phyloP scores from a whole-genome alignment of 371 early-diverging fungal genomes.

The Circinella minor region DNA sequence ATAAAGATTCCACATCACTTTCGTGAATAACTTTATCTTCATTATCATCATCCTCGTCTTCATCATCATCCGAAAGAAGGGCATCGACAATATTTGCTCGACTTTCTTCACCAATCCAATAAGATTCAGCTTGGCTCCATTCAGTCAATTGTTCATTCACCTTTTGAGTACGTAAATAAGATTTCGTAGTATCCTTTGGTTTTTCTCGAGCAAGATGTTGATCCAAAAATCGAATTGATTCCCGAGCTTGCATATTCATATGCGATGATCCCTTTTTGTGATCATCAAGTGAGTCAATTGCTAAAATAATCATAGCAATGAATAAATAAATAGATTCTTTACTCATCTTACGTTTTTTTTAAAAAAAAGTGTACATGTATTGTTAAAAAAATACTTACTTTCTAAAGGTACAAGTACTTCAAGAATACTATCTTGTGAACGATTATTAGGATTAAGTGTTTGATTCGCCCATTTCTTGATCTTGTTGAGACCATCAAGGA shows the following conservation, averaged over 20 bases:
- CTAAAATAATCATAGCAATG: conserved; percentile 26
- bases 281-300: conserved; percentile 71
- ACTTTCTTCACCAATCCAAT: conserved; percentile 53
- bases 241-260: conserved; percentile 69
- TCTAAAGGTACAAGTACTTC: conserved; percentile 66
- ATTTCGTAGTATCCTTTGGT: conserved; percentile 19
- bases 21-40: conserved; percentile 15
- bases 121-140: conserved; percentile 56
- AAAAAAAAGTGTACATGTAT: neutral
- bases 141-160: conserved; percentile 52
- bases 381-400: conserved; percentile 32
- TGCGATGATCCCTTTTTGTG: conserved; percentile 71
- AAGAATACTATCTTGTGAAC: conserved; percentile 38
- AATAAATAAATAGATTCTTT: neutral
- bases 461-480: conserved; percentile 61
- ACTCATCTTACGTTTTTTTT: conserved; percentile 11
- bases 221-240: conserved; percentile 81
- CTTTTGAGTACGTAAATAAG: conserved; percentile 49
- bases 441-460: conserved; percentile 31
- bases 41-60: conserved; percentile 26
- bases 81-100: conserved; percentile 29
- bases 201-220: conserved; percentile 41
- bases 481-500: conserved; percentile 50
- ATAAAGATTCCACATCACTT: conserved; percentile 25
- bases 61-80: conserved; percentile 26